Evolutionary conservation across 2,329 filamentous ascomycete genomes (phyloP).

Genomic region (Diplodia scrobiculata): DNA sequence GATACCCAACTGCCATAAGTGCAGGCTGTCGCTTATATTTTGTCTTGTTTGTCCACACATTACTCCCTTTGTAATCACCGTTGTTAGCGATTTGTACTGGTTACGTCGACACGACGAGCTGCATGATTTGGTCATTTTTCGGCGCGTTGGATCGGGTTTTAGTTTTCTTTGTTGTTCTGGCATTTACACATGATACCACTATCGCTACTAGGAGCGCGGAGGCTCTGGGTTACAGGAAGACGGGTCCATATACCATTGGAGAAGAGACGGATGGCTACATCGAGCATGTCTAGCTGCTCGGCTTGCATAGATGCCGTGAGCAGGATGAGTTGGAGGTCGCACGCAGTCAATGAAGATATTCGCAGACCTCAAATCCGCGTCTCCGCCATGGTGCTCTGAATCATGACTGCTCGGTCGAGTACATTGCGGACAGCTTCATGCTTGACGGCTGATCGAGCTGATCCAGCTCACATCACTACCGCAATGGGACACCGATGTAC

Average conservation of each 20-base stretch:
- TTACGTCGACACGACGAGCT: slow-evolving; percentile 16
- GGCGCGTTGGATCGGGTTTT: slow-evolving; percentile 5
- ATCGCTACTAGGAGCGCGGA: slow-evolving; percentile 22
- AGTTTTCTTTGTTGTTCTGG: not conserved
- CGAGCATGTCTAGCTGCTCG: slow-evolving; percentile 13
- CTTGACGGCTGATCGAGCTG: too few relatives aligned
- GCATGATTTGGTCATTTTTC: slow-evolving; percentile 13
- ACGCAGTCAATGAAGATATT: slow-evolving; percentile 6
- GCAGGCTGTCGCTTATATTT: slow-evolving; percentile 27
- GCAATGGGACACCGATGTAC: not conserved
- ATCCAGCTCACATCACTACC: too few relatives aligned
- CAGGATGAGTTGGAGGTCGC: not conserved
- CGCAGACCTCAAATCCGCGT: not conserved
- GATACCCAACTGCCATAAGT: slow-evolving; percentile 28
- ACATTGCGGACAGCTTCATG: too few relatives aligned
- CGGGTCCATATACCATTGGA: not conserved
- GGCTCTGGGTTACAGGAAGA: slow-evolving; percentile 22
- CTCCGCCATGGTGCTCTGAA: not conserved
- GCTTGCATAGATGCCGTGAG: slow-evolving; percentile 12
- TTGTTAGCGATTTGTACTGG: slow-evolving; percentile 25
- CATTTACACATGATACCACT: slow-evolving; percentile 27
- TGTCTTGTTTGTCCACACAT: not conserved
- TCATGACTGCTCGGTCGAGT: not conserved
- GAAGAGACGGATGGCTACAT: slow-evolving; percentile 2
- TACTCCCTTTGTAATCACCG: not conserved